phyloP scores from a whole-genome alignment of 257 asterid species.

The Solanum chmielewskii region DNA sequence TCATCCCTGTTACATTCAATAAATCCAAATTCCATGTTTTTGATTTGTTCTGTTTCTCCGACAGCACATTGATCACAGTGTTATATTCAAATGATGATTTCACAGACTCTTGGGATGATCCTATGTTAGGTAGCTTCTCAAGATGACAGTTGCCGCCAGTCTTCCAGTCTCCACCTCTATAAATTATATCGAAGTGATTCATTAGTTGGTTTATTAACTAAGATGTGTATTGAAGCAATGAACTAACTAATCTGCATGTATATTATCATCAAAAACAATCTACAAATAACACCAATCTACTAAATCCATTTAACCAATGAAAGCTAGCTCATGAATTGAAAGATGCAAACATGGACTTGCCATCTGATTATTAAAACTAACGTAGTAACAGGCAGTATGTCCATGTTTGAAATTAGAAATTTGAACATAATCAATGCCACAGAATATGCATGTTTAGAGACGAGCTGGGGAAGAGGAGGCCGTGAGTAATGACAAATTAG shows the following conservation, averaged over 20 bases:
- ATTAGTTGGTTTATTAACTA: not conserved
- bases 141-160: slow-evolving; percentile 8
- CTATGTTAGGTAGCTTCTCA: slow-evolving; percentile 7
- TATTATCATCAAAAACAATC: not conserved
- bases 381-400: not conserved
- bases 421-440: not conserved
- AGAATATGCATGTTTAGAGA: not conserved
- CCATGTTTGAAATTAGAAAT: not conserved
- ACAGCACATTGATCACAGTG: not conserved
- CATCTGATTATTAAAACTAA: not conserved
- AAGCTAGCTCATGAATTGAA: not conserved
- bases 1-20: not conserved
- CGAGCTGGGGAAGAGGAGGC: not conserved
- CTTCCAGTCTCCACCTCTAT: slow-evolving; percentile 15
- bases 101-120: not conserved
- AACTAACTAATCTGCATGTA: not conserved
- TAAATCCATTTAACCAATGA: not conserved
- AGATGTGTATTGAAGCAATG: not conserved
- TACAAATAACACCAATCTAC: not conserved
- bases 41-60: not conserved
- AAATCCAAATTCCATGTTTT: not conserved
- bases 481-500: not conserved
- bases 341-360: not conserved
- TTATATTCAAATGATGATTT: not conserved
- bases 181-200: not conserved